Evolutionary conservation across 1,284 basidiomycete species (phyloP), one percentile per base, ranked within the genome.

Genomic region (Leccinum fuscescens): DNA sequence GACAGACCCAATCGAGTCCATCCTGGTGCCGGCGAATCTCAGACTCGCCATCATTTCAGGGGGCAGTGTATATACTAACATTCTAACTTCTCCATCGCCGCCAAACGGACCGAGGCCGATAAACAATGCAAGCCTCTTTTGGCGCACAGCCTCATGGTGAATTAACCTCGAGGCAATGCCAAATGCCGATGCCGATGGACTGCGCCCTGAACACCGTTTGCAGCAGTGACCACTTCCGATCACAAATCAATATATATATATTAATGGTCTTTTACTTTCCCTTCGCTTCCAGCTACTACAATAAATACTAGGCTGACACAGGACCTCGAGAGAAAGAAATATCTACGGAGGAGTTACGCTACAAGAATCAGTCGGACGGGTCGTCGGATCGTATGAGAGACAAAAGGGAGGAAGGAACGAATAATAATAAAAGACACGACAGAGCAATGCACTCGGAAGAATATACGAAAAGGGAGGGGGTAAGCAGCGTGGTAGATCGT

Each of bases 331-430:
- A 44, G 12, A 20, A 44, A 20, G 42, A 20, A 62, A 62, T 70
- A 70, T 72, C 70, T 72, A 27, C 74, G 64, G 70, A 57, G 63
- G 70, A 46, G 66, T 57, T 72, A 72, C 71, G 73, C 70, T 72
- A 72, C 70, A 75, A 65, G 65, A 66, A 61, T 70, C 44, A 20
- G 42, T 44, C 17, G 3, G 42, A 44, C 17, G 42, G 22, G 48
- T 46, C 17, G 54, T 63, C 59, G 46, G 39, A 17, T 44, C 42
- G 20, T 44, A 57, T 59, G 55, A 61, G 46, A 37, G 17, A 56
- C 37, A 57, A 53, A 8, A 8, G 49, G 17, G n/a, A 49, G 50
- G 24, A 48, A 54, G 8, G n/a, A 58, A 55, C 57, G 42, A 62
- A 73, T 58, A 71, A 74, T 74, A 74, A 72, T n/a, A 61, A 67